A percentile compares a stretch with the other conserved stretches of the same genome.
Conservation (phyloP, 176 grass and related monocot genomes). For the Oryza rufipogon region DNA sequence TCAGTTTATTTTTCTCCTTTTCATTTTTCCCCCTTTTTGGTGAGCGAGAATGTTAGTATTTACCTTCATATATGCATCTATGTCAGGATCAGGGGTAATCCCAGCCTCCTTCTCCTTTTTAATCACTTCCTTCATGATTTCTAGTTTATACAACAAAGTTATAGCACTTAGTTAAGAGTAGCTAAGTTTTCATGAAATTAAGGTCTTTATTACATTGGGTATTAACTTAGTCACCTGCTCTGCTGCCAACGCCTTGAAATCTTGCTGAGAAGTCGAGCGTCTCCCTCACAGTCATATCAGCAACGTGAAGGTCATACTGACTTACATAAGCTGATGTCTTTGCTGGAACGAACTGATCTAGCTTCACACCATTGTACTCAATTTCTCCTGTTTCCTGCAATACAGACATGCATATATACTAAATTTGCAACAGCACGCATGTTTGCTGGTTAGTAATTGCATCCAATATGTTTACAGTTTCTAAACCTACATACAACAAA, state of each 20-base stretch:
- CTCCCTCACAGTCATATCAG: conserved; percentile 81
- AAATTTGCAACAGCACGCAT: background rate
- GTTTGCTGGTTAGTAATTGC: background rate
- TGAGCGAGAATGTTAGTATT: background rate
- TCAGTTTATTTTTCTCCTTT: background rate
- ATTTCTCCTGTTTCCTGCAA: conserved; percentile 39
- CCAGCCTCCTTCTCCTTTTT: conserved; percentile 56
- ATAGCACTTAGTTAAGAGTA: background rate
- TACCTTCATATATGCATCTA: conserved; percentile 78
- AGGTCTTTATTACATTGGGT: background rate
- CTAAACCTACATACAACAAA: background rate
- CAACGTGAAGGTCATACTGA: conserved; percentile 64
- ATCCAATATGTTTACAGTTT: background rate
- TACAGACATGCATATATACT: background rate
- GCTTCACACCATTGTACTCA: conserved; percentile 60
- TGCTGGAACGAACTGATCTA: conserved; percentile 63
- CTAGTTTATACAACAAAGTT: conserved; percentile 1
- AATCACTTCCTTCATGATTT: conserved; percentile 51
- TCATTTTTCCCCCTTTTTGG: background rate
- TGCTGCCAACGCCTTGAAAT: conserved; percentile 63
- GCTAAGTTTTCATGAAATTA: background rate
- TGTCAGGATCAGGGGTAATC: conserved; percentile 61
- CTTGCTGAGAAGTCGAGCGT: conserved; percentile 70
- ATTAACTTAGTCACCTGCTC: conserved; percentile 48
- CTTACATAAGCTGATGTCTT: conserved; percentile 75